These are phyloP conservation scores for Apiospora koreana DNA, from an alignment of 2,329 filamentous ascomycete genomes.

Conservation along the genomic window DNA sequence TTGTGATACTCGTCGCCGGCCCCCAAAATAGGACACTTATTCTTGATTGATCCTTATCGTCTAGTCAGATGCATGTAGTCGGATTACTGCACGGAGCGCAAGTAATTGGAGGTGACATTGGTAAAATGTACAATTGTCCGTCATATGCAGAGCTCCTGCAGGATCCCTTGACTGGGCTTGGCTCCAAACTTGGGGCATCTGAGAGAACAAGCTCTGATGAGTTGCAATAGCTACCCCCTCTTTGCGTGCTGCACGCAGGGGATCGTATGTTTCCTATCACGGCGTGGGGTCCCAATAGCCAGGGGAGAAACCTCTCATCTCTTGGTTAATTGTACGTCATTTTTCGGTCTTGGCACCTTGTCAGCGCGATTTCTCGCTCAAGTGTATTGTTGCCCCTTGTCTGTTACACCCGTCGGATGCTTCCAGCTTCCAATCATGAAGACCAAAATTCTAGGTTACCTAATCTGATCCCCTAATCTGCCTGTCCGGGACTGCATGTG, in stretches of 20 bases:
- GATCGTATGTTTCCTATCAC: not conserved
- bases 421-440: not conserved
- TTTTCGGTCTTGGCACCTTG: not conserved
- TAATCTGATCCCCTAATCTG: not conserved
- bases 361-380: not conserved
- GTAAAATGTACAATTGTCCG: not conserved
- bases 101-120: not conserved
- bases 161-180: not conserved
- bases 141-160: conserved; percentile 2
- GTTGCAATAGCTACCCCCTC: conserved; percentile 4
- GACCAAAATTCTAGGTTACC: not conserved
- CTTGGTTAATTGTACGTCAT: conserved; percentile 2
- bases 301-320: not conserved
- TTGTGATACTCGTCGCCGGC: not conserved
- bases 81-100: too few relatives aligned
- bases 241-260: not conserved
- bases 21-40: too few relatives aligned
- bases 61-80: not conserved
- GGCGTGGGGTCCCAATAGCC: not conserved
- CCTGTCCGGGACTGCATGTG: not conserved
- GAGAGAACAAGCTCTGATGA: not conserved
- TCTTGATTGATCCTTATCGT: not conserved
- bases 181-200: not conserved
- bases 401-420: not conserved
- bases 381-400: not conserved